phyloP scores from a whole-genome alignment of 179 eudicot genomes.

The Beta corolliflora region DNA sequence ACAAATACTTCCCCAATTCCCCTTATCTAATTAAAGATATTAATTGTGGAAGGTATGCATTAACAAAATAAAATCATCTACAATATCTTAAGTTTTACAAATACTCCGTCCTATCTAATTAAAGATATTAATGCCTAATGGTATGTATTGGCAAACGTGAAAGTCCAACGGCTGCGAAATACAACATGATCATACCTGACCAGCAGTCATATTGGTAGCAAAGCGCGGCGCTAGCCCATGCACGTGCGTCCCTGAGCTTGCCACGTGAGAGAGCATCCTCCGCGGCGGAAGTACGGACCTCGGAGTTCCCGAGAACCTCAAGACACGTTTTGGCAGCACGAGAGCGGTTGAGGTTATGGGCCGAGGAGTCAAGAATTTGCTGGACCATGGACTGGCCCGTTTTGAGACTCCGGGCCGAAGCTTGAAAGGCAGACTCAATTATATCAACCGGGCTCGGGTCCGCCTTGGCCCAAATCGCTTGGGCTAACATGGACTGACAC shows the following conservation, averaged over 20 bases:
- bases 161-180: no score
- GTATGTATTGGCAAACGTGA: no score
- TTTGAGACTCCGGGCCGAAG: constrained; percentile 42
- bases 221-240: constrained; percentile 71
- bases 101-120: no score
- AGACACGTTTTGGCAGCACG: constrained; percentile 57
- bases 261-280: constrained; percentile 43
- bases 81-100: no score
- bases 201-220: constrained; percentile 78
- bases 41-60: no score
- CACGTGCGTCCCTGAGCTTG: constrained; percentile 58
- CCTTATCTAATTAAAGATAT: no score
- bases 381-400: constrained; percentile 51
- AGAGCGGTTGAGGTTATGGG: constrained; percentile 50
- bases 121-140: no score
- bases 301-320: constrained; percentile 48
- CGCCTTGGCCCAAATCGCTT: constrained; percentile 16
- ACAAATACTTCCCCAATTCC: no score
- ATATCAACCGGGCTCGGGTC: constrained; percentile 35
- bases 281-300: constrained; percentile 32
- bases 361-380: constrained; percentile 45
- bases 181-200: constrained; percentile 32
- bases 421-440: constrained; percentile 44
- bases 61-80: no score
- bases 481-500: constrained; percentile 41